A percentile compares a stretch with the other conserved stretches of the same genome.
Conservation (phyloP, 1,139 yeast genomes). For the Torulaspora pretoriensis region DNA sequence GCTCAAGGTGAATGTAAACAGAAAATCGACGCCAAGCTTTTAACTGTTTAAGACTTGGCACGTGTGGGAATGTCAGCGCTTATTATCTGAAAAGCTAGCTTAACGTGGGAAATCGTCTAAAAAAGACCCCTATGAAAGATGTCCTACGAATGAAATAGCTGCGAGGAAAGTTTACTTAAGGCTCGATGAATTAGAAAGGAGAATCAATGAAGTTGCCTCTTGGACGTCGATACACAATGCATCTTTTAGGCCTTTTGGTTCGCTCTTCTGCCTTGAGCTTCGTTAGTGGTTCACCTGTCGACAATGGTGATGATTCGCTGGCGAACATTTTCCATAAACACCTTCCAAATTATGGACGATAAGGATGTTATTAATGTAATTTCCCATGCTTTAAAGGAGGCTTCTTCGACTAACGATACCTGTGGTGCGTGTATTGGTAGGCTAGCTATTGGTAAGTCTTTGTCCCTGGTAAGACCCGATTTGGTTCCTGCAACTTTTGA, state of each 20-base stretch:
- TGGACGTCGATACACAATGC: neutral
- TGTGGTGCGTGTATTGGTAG: constrained; percentile 44
- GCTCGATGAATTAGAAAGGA: neutral
- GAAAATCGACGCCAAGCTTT: neutral
- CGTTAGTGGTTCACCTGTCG: constrained; percentile 10
- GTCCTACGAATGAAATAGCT: neutral
- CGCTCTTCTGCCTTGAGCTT: constrained; percentile 1
- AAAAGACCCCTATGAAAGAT: neutral
- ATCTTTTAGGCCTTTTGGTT: neutral
- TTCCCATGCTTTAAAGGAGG: constrained; percentile 14
- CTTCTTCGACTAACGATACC: constrained; percentile 18
- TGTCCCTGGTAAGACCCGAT: constrained; percentile 42
- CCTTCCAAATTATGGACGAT: constrained; percentile 6
- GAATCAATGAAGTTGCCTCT: neutral
- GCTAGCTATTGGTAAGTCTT: constrained; percentile 42
- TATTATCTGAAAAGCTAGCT: neutral
- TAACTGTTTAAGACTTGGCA: neutral
- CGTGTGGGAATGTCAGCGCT: constrained; percentile 1
- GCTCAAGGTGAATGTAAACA: neutral
- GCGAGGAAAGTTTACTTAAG: neutral
- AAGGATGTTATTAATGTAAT: constrained; percentile 9
- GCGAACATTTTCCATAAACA: constrained; percentile 6
- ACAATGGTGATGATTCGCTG: constrained; percentile 10
- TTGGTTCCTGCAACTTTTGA: constrained; percentile 43
- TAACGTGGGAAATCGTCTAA: neutral